These are phyloP conservation scores for Clitoria ternatea DNA, from an alignment of 306 rosid species.

Conservation along the genomic window DNA sequence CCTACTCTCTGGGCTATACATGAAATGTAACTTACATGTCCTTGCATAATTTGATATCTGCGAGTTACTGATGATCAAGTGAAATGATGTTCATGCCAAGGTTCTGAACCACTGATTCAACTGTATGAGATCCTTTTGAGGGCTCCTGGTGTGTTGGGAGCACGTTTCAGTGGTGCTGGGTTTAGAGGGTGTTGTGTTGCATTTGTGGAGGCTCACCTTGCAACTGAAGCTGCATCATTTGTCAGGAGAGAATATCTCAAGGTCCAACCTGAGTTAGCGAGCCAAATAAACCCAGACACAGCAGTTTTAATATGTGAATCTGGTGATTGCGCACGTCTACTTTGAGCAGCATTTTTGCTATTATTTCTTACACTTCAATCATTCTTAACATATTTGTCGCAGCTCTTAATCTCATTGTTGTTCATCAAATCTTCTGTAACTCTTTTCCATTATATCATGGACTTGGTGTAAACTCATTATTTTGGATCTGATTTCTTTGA, in stretches of 20 bases:
- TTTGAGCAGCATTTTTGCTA: slow-evolving; percentile 25
- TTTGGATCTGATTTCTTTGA: background rate
- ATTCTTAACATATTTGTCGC: background rate
- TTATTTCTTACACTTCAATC: background rate
- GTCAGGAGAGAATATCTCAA: slow-evolving; percentile 61
- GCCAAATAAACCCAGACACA: slow-evolving; percentile 25
- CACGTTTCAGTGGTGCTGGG: slow-evolving; percentile 96
- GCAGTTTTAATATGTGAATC: slow-evolving; percentile 72
- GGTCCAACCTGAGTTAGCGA: slow-evolving; percentile 61
- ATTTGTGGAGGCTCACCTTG: slow-evolving; percentile 62
- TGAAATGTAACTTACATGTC: background rate
- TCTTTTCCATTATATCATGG: background rate
- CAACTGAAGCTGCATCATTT: slow-evolving; percentile 68
- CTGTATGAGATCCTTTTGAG: slow-evolving; percentile 69
- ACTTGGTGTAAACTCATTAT: background rate
- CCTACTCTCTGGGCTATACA: background rate
- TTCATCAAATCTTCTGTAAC: background rate
- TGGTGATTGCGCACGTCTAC: slow-evolving; percentile 62
- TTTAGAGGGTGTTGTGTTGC: slow-evolving; percentile 94
- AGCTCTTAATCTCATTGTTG: background rate
- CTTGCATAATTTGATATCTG: slow-evolving; percentile 3
- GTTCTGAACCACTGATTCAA: slow-evolving; percentile 75
- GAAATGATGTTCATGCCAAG: slow-evolving; percentile 34
- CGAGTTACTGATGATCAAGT: slow-evolving; percentile 8
- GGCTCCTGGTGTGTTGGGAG: slow-evolving; percentile 85